A percentile compares a stretch with the other conserved stretches of the same genome.
These are phyloP conservation scores for Dentipellis fragilis DNA, from an alignment of 768 basidiomycete species.

Conservation along the genomic window DNA sequence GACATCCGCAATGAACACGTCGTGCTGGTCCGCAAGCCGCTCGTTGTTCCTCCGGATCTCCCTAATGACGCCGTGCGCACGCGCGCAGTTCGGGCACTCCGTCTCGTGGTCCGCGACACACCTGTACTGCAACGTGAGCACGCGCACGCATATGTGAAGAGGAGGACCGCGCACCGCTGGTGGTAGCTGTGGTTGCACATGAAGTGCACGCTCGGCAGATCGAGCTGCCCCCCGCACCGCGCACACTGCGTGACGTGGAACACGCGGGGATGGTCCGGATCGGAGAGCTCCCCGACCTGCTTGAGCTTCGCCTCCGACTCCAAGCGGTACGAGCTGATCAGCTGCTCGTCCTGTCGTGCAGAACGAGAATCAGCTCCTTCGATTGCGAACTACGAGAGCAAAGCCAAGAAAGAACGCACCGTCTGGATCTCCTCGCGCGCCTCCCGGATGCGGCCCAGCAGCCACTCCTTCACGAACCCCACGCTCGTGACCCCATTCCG, in stretches of 20 bases:
- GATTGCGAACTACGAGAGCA: neutral
- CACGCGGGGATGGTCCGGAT: slow-evolving; percentile 70
- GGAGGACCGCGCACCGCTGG: slow-evolving; percentile 49
- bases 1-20: slow-evolving; percentile 69
- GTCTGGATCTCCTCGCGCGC: slow-evolving; percentile 70
- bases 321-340: slow-evolving; percentile 79
- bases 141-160: neutral
- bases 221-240: slow-evolving; percentile 79
- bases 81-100: slow-evolving; percentile 83
- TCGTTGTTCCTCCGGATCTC: slow-evolving; percentile 87
- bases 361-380: neutral
- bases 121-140: slow-evolving; percentile 27
- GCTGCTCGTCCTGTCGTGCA: slow-evolving; percentile 60
- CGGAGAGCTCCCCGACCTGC: slow-evolving; percentile 73
- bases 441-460: slow-evolving; percentile 68
- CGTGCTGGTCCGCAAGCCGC: slow-evolving; percentile 71
- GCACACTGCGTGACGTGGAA: slow-evolving; percentile 95
- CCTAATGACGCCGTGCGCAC: slow-evolving; percentile 79
- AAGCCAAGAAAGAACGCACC: slow-evolving; percentile 34
- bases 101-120: slow-evolving; percentile 85
- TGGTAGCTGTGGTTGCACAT: slow-evolving; percentile 99
- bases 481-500: slow-evolving; percentile 86
- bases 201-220: slow-evolving; percentile 90
- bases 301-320: slow-evolving; percentile 76
- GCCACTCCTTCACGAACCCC: slow-evolving; percentile 86